Evolutionary conservation across 2,329 filamentous ascomycete species (phyloP), one percentile per base, ranked within the genome.

Genomic region (Pseudogymnoascus sp.): DNA sequence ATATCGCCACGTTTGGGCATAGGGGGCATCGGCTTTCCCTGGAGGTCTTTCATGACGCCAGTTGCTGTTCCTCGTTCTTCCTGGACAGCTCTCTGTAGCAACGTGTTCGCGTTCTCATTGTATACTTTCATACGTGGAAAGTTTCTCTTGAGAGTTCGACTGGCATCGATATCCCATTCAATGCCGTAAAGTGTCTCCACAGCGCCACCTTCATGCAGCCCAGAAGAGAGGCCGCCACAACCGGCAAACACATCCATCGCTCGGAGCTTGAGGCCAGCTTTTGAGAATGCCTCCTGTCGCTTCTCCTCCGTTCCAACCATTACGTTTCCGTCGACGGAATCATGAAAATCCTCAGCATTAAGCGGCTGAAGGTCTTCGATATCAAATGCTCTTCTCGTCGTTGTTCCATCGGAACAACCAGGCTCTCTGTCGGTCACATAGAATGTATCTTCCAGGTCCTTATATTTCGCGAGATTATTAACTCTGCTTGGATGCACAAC

Each of bases 381-480:
- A 2, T 5, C 34, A n/a, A 44, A 18, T 12, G 23, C 14, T 40
- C 40, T 37, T 11, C 12, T 31, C 3, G 14, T 1, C 1, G 42
- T n/a, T 18, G 63, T 37, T 6, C 34, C 14, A 2, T 63, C 34
- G 2, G 16, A 31, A 42, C 11, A 64, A 7, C 40, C 44, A 10
- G 36, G 16, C 14, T 67, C 60, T 18, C 63, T 38, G 5, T 65
- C 50, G 11, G 62, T 5, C 0, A 68, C 62, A 65, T 67, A 70
- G 14, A 70, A 70, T 7, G 40, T 64, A 16, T 70, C 64, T 4
- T 63, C 11, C 3, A 64, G 12, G 18, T 67, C 66, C 37, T 68
- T 70, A 31, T 63, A 69, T 8, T 14, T 18, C 4, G 67, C 28
- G 1, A 70, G 25, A 50, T 70, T 61, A 1, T 62, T 56, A 12